Evolutionary conservation across 768 basidiomycete genomes (phyloP).

Genomic region (Baorangia bicolor): DNA sequence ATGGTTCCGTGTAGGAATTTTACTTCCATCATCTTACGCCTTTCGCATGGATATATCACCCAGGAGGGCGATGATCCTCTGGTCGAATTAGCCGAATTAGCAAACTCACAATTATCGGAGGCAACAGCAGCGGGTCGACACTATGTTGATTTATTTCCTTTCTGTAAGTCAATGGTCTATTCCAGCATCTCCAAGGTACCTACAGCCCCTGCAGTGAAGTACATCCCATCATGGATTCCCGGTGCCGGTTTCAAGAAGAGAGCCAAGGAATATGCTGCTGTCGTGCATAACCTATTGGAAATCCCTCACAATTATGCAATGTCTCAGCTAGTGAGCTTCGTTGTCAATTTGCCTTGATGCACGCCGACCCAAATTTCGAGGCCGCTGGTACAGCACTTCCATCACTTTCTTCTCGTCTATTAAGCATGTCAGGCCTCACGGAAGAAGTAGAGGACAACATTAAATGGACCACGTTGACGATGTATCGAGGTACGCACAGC

Average conservation of each 20-base stretch:
- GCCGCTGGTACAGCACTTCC: conserved; percentile 14
- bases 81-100: conserved; percentile 29
- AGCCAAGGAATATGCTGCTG: conserved; percentile 7
- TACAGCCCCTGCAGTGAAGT: conserved; percentile 18
- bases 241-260: conserved; percentile 18
- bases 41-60: conserved; percentile 43
- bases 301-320: conserved; percentile 10
- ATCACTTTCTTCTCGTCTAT: conserved; percentile 12
- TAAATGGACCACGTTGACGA: conserved; percentile 16
- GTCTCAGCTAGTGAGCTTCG: conserved; percentile 19
- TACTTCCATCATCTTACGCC: conserved; percentile 29
- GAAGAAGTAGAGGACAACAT: conserved; percentile 14
- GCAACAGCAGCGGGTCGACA: background rate
- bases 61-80: conserved; percentile 37
- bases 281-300: conserved; percentile 4
- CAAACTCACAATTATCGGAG: conserved; percentile 24
- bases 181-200: too few species aligned
- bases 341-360: background rate
- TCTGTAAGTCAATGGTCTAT: conserved; percentile 5
- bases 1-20: background rate
- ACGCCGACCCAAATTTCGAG: background rate
- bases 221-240: conserved; percentile 24
- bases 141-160: conserved; percentile 19
- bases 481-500: conserved; percentile 12
- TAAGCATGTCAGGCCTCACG: conserved; percentile 8